Evolutionary conservation across 169 alveolate genomes (phyloP), one percentile per base, ranked within the genome.

Genomic region (Eimeria acervulina): DNA sequence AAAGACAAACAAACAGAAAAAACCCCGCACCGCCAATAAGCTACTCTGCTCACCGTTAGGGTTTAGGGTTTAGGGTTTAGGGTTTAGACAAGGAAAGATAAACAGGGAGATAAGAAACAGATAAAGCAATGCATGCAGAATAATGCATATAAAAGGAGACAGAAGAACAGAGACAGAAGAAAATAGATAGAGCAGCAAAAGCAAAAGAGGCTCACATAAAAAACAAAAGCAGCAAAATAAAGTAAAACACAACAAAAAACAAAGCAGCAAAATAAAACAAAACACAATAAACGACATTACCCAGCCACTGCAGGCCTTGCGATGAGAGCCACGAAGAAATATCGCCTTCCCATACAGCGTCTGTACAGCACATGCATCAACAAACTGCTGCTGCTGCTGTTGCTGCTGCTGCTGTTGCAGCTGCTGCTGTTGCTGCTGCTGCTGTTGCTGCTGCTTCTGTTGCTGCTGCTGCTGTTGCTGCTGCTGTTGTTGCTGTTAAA

Each of bases 351-450:
- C 80, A 44, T n/a, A 31, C 47, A 26, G 78, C 76, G n/a, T 59
- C 80, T 38, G 76, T 1, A 21, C 1, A 17, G 21, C 55, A 84
- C 93, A 55, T 47, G 28, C 28, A 13, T 10, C 47, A 21, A 26
- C 5, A 7, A 2, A 8, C 93, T 47, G 47, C 72, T 59, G 93
- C 80, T 84, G 52, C n/a, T 31, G 78, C 72, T 52, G 55, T 1
- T 59, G 72, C 52, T 84, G 90, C 12, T 44, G 63, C 7, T 40
- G 90, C 90, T n/a, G 59, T 2, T 81, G 90, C 72, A 13, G 68
- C 38, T 74, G 84, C 68, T 47, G 68, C 90, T 40, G 90, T 7
- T 19, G 83, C 5, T 19, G 19, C 33, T 19, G 2, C 26, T 15
- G 40, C 78, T 15, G n/a, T n/a, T n/a, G n/a, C n/a, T n/a, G n/a